Conservation (phyloP, 805 yeast species). For the Cyberlindnera meyerae region DNA sequence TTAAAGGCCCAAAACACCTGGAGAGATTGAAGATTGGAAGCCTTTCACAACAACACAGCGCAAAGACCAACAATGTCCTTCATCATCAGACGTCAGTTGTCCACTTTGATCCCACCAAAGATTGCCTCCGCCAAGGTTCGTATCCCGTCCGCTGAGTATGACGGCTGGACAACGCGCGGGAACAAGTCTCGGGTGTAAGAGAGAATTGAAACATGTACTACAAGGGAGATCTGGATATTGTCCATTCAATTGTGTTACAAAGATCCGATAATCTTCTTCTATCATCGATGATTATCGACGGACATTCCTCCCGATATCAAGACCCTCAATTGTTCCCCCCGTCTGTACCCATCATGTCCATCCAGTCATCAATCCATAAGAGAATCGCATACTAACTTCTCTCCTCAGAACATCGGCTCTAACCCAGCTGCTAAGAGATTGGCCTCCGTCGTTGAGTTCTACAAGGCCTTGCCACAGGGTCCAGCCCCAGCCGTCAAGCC, state of each 20-base stretch:
- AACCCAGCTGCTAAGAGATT: slow-evolving; percentile 97
- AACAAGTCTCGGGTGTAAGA: background rate
- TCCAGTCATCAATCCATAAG: too few species aligned
- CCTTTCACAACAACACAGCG: slow-evolving; percentile 1
- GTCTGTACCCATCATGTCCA: too few species aligned
- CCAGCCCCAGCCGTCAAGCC: slow-evolving; percentile 73
- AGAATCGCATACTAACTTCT: slow-evolving; percentile 24
- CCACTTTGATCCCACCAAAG: slow-evolving; percentile 98
- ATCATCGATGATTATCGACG: too few species aligned
- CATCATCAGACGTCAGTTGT: slow-evolving; percentile 86
- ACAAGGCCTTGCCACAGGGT: slow-evolving; percentile 95
- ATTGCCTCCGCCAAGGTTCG: slow-evolving; percentile 90
- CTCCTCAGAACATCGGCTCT: slow-evolving; percentile 72
- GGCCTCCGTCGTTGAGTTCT: slow-evolving; percentile 90
- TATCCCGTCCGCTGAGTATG: slow-evolving; percentile 13
- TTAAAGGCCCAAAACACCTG: background rate
- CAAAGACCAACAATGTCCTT: slow-evolving; percentile 53
- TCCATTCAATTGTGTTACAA: too few species aligned
- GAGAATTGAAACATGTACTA: too few species aligned
- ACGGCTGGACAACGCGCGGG: too few species aligned
- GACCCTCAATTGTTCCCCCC: too few species aligned
- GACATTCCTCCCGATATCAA: too few species aligned
- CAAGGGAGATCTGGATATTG: too few species aligned
- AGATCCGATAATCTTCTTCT: too few species aligned
- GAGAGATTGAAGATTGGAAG: too few species aligned